Percentiles rank a stretch among this genome's conserved stretches.
Conservation (phyloP, 1,139 yeast species). For the Blastobotrys elegans region DNA sequence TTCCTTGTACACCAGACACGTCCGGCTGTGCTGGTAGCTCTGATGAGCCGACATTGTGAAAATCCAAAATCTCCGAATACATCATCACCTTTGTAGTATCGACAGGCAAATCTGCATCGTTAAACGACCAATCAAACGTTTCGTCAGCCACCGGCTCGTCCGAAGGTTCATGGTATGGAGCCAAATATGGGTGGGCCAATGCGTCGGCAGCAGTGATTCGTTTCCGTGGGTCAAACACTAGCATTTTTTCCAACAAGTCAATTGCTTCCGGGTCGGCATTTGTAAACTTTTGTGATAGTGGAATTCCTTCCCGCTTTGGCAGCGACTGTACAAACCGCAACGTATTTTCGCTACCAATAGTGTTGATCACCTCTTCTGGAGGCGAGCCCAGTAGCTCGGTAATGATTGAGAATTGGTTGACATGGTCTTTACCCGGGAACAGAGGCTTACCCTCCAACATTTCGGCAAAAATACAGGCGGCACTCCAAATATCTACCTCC, state of each 20-base stretch:
- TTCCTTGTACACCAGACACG: not conserved
- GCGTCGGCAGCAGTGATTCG: slow-evolving; percentile 92
- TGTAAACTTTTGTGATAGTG: slow-evolving; percentile 75
- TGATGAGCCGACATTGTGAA: slow-evolving; percentile 64
- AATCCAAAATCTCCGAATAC: slow-evolving; percentile 94
- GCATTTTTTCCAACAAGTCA: slow-evolving; percentile 82
- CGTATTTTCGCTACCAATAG: slow-evolving; percentile 94
- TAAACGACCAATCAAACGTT: slow-evolving; percentile 96
- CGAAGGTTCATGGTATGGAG: slow-evolving; percentile 97
- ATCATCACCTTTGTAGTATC: slow-evolving; percentile 99
- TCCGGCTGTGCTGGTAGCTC: slow-evolving; percentile 10
- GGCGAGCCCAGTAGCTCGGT: slow-evolving; percentile 96
- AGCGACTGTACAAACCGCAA: slow-evolving; percentile 87
- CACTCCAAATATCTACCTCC: slow-evolving; percentile 99
- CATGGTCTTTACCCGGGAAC: slow-evolving; percentile 98
- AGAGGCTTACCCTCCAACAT: slow-evolving; percentile 99
- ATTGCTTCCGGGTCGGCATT: slow-evolving; percentile 88
- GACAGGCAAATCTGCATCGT: slow-evolving; percentile 95
- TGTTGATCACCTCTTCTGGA: slow-evolving; percentile 91
- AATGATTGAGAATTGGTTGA: slow-evolving; percentile 93
- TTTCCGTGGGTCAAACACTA: slow-evolving; percentile 89
- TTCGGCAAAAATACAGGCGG: slow-evolving; percentile 98
- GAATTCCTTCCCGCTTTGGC: slow-evolving; percentile 89
- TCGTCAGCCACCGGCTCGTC: slow-evolving; percentile 95
- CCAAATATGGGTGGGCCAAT: slow-evolving; percentile 82